Base-by-base conservation (phyloP, 2,329 filamentous ascomycete species). In the Tolypocladium capitatum region DNA sequence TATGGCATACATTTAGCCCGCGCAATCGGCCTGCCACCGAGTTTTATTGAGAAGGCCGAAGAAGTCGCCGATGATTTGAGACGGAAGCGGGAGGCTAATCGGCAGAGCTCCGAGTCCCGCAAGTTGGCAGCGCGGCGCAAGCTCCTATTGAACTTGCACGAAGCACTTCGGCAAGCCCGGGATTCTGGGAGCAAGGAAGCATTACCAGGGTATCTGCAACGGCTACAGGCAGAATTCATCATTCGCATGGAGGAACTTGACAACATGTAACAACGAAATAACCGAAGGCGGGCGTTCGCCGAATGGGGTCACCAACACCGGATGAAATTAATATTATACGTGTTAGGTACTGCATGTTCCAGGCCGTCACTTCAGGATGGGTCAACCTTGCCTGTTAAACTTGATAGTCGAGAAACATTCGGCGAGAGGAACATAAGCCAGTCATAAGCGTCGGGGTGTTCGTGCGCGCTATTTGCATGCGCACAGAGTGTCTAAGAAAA, bases 1-100 rank as follows among this genome's bases (percentile, higher is more conserved):
- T 98, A 98, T 57, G 92, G 92, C 0, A 75, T 96, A n/a, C 74
- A 81, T 1, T 73, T 96, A 4, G 89, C 91, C 0, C 78, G 79
- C 31, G 76, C 88, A 0, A 73, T 92, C 24, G 81, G 84, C 0
- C 74, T 95, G 7, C 88, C 91, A 0, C 61, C 73, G 0, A 65
- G 67, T 1, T 78, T 95, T 3, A 68, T 94, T 2, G 68, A 81
- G 7, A 72, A 76, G 31, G 91, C 90, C 0, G 79, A 84, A 51
- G 59, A 68, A 0, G 80, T 92, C 5, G 80, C 85, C 0, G 69
- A 71, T 3, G 74, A 74, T 21, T 66, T 96, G 7, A 73, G 80
- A 36, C 65, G 68, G 10, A 74, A 75, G 21, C 70, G 73, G 20
- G 74, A 80, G 48, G 71, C 71, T 27, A 80, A 72, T 53, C 80